Base-by-base conservation (phyloP, 345 rosid species). In the Lepidium sativum region DNA sequence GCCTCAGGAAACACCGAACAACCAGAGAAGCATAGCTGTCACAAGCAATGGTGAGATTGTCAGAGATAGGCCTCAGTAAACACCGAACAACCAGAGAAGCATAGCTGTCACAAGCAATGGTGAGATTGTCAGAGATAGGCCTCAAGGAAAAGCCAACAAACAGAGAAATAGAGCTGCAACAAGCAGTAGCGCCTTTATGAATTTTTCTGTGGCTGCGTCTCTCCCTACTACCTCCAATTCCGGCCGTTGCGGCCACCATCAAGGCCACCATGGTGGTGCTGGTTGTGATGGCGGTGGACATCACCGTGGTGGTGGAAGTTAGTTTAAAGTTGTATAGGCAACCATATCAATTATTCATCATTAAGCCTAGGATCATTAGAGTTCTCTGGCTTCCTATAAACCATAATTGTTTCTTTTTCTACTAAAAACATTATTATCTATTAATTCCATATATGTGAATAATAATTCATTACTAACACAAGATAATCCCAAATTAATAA, bases 221-320 rank as follows among this genome's bases (percentile, higher is more conserved):
- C 70, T 66, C 32, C 55, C 70, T 54, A 34, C 63, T 44, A 10
- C 55, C 25, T 55, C 47, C 34, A 27, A 41, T 42, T 54, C 63
- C 4, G 17, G 18, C 33, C 25, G 40, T 37, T 11, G 25, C 6
- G 47, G 43, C 3, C 39, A 59, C 21, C 37, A 35, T 45, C 29
- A 44, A 2, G 31, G 31, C 32, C 53, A 48, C 15, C 9, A 23
- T 6, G 31, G n/a, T 9, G 48, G 58, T 9, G 27, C 11, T 9
- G 48, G 58, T 9, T 20, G 2, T 20, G 21, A 20, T 2, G 21
- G 21, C 13, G 48, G 58, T 9, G 25, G 16, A 15, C 57, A 53
- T 53, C 33, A 18, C 6, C 16, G 54, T 3, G 52, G 31, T 5
- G 14, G 68, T 23, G 25, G 25, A 23, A 23, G 25, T 23, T 23